phyloP scores from a whole-genome alignment of 2,329 filamentous ascomycete species.

The Verruconis gallopava region DNA sequence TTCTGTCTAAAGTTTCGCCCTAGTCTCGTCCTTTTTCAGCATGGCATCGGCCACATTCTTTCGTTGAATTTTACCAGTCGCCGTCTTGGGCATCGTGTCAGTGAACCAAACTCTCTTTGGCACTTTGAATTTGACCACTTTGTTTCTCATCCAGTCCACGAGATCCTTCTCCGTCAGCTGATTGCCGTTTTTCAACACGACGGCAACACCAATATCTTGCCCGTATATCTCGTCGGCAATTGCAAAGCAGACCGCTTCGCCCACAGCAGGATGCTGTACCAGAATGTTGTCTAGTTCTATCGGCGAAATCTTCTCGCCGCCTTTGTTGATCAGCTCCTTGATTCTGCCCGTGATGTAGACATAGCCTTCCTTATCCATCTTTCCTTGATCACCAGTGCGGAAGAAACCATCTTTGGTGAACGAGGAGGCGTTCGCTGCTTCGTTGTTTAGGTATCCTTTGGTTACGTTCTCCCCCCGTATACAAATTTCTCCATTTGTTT shows the following conservation, averaged over 20 bases:
- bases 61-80: conserved; percentile 81
- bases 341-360: conserved; percentile 80
- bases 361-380: conserved; percentile 67
- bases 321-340: conserved; percentile 87
- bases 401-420: conserved; percentile 72
- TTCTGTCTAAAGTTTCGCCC: conserved; percentile 36
- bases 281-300: conserved; percentile 80
- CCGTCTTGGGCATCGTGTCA: conserved; percentile 76
- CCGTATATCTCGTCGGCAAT: conserved; percentile 73
- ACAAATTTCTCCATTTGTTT: conserved; percentile 67
- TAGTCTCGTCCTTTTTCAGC: conserved; percentile 52
- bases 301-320: conserved; percentile 78
- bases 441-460: conserved; percentile 74
- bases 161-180: conserved; percentile 45
- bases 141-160: conserved; percentile 54
- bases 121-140: conserved; percentile 71
- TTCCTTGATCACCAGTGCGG: conserved; percentile 77
- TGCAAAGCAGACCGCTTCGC: conserved; percentile 73
- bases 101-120: conserved; percentile 72
- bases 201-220: conserved; percentile 65
- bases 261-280: conserved; percentile 56
- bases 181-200: conserved; percentile 57
- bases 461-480: conserved; percentile 75
- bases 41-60: conserved; percentile 78
- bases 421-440: conserved; percentile 57